phyloP scores from a whole-genome alignment of 768 basidiomycete species.

The Heimioporus sp. region DNA sequence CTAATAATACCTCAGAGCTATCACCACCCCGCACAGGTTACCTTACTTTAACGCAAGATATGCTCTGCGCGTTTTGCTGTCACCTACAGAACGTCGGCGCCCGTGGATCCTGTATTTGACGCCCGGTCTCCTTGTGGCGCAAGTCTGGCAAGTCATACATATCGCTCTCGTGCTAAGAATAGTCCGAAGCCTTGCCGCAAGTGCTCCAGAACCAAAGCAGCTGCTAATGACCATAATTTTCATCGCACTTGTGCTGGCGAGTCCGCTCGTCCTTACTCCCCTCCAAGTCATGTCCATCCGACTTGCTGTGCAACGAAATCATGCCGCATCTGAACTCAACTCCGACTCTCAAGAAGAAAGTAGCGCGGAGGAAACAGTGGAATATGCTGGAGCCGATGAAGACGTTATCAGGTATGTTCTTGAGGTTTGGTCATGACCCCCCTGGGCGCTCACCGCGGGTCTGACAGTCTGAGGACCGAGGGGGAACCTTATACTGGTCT shows the following conservation, averaged over 20 bases:
- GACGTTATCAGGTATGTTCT: slow-evolving; percentile 77
- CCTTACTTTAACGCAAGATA: slow-evolving; percentile 56
- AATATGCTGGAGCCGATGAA: slow-evolving; percentile 70
- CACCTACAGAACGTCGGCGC: slow-evolving; percentile 73
- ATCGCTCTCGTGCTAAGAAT: slow-evolving; percentile 41
- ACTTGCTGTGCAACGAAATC: slow-evolving; percentile 83
- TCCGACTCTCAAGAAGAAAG: slow-evolving; percentile 69
- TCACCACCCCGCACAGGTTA: slow-evolving; percentile 79
- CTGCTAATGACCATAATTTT: slow-evolving; percentile 51
- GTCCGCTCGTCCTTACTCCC: slow-evolving; percentile 63
- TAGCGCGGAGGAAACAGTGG: slow-evolving; percentile 54
- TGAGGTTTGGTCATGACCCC: not conserved
- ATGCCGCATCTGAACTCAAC: slow-evolving; percentile 71
- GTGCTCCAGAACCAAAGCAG: slow-evolving; percentile 37
- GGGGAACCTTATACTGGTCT: slow-evolving; percentile 77
- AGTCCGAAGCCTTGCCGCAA: slow-evolving; percentile 53
- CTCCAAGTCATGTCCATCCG: slow-evolving; percentile 78
- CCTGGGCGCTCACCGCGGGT: not conserved
- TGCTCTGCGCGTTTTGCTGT: slow-evolving; percentile 69
- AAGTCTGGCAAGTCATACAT: slow-evolving; percentile 45
- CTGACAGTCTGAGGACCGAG: slow-evolving; percentile 63
- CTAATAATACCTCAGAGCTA: slow-evolving; percentile 50
- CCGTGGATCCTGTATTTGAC: slow-evolving; percentile 84
- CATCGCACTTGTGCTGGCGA: slow-evolving; percentile 45
- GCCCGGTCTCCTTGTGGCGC: slow-evolving; percentile 55